Evolutionary conservation across 2,329 filamentous ascomycete genomes (phyloP).

Genomic region (Trichophyton verrucosum): DNA sequence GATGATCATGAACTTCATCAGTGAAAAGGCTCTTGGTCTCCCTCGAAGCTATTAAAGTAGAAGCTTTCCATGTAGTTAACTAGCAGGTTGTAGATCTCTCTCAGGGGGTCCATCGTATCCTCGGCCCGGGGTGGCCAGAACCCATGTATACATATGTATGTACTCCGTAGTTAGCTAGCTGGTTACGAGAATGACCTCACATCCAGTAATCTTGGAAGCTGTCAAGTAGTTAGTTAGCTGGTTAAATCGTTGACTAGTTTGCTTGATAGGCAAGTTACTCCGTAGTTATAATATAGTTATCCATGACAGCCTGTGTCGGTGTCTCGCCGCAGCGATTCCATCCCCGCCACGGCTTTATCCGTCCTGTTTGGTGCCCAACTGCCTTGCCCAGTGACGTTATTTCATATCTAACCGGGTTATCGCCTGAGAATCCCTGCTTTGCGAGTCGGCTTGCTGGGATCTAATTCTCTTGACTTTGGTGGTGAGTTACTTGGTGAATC

Average conservation of each 20-base stretch:
- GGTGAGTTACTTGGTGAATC: neutral
- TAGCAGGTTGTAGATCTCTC: too few species aligned
- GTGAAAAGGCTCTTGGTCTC: constrained; percentile 33
- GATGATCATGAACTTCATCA: constrained; percentile 36
- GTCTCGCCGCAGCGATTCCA: neutral
- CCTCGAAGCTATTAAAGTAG: constrained; percentile 30
- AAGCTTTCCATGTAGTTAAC: too few species aligned
- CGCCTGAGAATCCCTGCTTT: neutral
- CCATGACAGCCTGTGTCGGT: too few species aligned
- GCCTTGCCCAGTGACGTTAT: neutral
- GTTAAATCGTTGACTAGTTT: too few species aligned
- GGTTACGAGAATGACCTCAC: too few species aligned
- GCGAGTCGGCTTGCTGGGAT: neutral
- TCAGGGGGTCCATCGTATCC: too few species aligned
- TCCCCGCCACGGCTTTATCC: neutral
- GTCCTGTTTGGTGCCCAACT: neutral
- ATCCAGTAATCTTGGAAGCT: too few species aligned
- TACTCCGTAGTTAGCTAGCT: too few species aligned
- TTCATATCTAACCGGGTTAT: neutral
- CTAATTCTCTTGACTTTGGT: neutral
- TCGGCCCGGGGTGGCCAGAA: too few species aligned
- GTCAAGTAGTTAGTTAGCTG: too few species aligned
- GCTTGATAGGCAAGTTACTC: neutral
- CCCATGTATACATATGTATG: too few species aligned
- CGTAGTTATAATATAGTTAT: too few species aligned